These are phyloP conservation scores for Malassezia yamatoensis DNA, from an alignment of 1,284 basidiomycete genomes.

Conservation along the genomic window DNA sequence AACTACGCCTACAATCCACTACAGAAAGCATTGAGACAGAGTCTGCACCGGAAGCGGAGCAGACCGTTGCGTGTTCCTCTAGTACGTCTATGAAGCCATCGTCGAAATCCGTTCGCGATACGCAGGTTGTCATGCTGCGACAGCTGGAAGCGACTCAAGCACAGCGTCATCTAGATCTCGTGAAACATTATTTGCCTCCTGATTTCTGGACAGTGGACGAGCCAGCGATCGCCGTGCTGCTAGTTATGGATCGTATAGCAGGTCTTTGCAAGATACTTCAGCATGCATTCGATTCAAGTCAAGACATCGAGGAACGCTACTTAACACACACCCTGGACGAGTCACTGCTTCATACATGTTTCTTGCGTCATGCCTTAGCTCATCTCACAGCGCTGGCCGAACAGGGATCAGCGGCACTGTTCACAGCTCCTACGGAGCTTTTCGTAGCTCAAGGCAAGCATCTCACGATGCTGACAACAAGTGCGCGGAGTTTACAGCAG, in stretches of 20 bases:
- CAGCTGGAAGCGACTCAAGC: conserved; percentile 33
- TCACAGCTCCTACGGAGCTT: conserved; percentile 27
- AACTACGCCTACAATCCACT: conserved; percentile 28
- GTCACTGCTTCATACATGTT: conserved; percentile 32
- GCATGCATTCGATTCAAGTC: conserved; percentile 29
- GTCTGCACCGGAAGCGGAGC: neutral
- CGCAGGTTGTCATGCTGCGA: conserved; percentile 35
- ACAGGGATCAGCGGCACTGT: conserved; percentile 39
- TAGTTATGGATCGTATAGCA: conserved; percentile 43
- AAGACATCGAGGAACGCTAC: conserved; percentile 34
- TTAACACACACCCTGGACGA: conserved; percentile 29
- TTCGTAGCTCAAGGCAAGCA: conserved; percentile 60
- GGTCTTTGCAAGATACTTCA: conserved; percentile 39
- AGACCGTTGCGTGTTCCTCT: no score
- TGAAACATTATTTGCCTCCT: conserved; percentile 33
- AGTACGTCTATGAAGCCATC: neutral
- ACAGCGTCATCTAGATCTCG: conserved; percentile 32
- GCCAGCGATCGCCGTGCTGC: conserved; percentile 32
- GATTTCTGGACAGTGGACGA: conserved; percentile 36
- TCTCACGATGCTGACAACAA: conserved; percentile 70
- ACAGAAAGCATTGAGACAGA: neutral
- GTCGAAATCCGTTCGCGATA: neutral
- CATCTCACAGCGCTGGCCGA: conserved; percentile 37
- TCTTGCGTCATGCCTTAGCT: conserved; percentile 39
- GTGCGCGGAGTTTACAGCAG: conserved; percentile 69